A percentile compares a stretch with the other conserved stretches of the same genome.
phyloP scores from a whole-genome alignment of 768 basidiomycete species.

The Kwoniella botswanensis region DNA sequence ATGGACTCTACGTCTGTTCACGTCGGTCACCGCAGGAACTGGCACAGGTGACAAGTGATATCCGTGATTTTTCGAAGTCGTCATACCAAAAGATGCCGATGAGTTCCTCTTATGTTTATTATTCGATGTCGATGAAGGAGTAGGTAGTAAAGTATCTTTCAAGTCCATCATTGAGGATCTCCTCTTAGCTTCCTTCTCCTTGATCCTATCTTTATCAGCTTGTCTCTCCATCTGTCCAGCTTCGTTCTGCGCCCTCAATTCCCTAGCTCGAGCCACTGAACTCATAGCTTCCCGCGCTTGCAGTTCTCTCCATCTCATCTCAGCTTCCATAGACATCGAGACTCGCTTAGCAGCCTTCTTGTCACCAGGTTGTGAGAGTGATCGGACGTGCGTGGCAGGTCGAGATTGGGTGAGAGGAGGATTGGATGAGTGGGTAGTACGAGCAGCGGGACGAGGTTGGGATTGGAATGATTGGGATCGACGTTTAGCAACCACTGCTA shows the following conservation, averaged over 20 bases:
- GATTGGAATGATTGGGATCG: conserved; percentile 21
- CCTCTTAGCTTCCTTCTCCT: conserved; percentile 17
- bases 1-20: neutral
- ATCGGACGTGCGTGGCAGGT: conserved; percentile 6
- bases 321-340: conserved; percentile 15
- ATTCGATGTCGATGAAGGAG: neutral
- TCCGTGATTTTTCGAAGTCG: neutral
- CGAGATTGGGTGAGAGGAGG: neutral
- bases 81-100: conserved; percentile 9
- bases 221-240: conserved; percentile 34
- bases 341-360: neutral
- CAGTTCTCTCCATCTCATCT: conserved; percentile 10
- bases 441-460: conserved; percentile 1
- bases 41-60: neutral
- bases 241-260: conserved; percentile 27
- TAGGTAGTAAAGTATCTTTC: neutral
- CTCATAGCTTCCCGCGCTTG: conserved; percentile 28
- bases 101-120: conserved; percentile 12
- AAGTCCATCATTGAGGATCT: conserved; percentile 15
- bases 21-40: neutral
- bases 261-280: conserved; percentile 33
- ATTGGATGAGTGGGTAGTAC: neutral
- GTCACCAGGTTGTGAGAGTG: conserved; percentile 12
- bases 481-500: conserved; percentile 15
- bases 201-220: conserved; percentile 31